Evolutionary conservation across 208 protist species (phyloP), one percentile per base, ranked within the genome.

Genomic region (Trypanosomatidae sp.): DNA sequence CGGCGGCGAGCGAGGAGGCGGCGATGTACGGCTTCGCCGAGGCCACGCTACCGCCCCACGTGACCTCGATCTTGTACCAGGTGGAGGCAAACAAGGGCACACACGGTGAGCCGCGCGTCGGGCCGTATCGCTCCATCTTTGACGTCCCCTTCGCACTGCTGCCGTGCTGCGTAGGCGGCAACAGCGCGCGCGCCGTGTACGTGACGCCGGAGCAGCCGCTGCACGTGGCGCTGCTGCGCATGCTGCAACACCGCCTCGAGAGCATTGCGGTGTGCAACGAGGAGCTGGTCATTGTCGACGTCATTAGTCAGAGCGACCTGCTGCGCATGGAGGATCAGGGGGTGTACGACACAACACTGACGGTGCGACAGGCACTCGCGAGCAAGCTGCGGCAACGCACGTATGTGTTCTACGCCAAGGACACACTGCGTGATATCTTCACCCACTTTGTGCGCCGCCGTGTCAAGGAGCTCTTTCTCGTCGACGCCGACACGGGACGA

Each of bases 291-390:
- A 73, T 92, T 32, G 25, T 88, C n/a, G 78, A 89, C 33, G 73
- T 90, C 6, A 72, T 94, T 33, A 81, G 69, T 11, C 71, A 81
- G 30, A 84, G 67, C 39, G 85, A 94, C 43, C 47, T 89, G 0
- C 69, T 94, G 35, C 68, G 74, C 10, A 91, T 94, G 61, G 80
- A 94, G 52, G 65, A 87, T 45, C 71, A 88, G 37, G 85, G 85
- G n/a, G 79, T 86, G 20, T 94, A 94, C 56, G 70, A 94, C 59
- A 91, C 68, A 2, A 60, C 71, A 26, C 43, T 87, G 20, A 85
- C 72, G 27, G 69, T 94, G 15, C 75, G 70, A 6, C 74, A 88
- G 50, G 77, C 75, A 27, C 41, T 92, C 37, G 54, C 57, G 25
- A 70, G 62, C 54, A 77, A 68, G 46, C 47, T 72, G 8, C 60